Conservation (phyloP, 306 rosid species). For the Castanea crenata region DNA sequence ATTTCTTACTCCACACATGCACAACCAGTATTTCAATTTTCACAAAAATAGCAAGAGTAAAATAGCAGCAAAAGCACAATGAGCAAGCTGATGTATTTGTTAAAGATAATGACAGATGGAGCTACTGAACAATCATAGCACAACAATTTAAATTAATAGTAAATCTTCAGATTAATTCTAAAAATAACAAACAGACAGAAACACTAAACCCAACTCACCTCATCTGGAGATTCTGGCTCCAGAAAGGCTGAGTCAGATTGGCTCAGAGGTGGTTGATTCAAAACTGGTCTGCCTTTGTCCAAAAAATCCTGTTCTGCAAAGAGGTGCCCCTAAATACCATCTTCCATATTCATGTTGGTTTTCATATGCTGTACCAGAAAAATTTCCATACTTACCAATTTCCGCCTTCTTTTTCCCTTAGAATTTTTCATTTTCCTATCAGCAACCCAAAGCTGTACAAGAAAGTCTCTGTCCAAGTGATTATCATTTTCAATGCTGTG, state of each 20-base stretch:
- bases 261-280: slow-evolving; percentile 72
- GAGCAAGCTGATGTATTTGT: no score
- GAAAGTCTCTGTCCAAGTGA: slow-evolving; percentile 46
- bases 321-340: slow-evolving; percentile 33
- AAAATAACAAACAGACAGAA: not conserved
- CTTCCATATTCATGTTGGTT: slow-evolving; percentile 21
- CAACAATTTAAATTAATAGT: no score
- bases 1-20: not conserved
- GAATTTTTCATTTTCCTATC: slow-evolving; percentile 40
- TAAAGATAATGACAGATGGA: no score
- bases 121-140: no score
- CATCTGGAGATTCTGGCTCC: slow-evolving; percentile 55
- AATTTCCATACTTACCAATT: not conserved
- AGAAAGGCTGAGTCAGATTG: slow-evolving; percentile 53
- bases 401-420: slow-evolving; percentile 22
- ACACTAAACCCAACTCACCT: slow-evolving; percentile 34
- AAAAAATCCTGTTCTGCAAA: slow-evolving; percentile 22
- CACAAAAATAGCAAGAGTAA: not conserved
- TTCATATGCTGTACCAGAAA: not conserved
- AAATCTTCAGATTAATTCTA: not conserved
- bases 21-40: not conserved
- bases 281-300: not conserved
- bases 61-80: not conserved
- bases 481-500: slow-evolving; percentile 16
- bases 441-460: slow-evolving; percentile 60